phyloP scores from a whole-genome alignment of 352 stramenopile species.

The Salisapilia sapeloensis region DNA sequence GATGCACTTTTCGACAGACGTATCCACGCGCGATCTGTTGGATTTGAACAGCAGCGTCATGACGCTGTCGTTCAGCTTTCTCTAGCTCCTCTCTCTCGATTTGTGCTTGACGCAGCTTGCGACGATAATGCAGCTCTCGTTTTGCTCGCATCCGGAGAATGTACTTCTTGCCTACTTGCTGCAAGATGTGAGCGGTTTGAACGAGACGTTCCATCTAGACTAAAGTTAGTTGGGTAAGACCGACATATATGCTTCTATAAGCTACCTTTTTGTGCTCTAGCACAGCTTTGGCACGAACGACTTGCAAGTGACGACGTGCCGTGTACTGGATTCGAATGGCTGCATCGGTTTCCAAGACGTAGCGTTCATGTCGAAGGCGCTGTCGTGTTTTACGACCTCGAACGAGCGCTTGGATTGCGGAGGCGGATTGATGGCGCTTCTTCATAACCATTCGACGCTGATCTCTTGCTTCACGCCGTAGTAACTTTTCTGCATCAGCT shows the following conservation, averaged over 20 bases:
- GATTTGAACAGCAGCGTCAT: slow-evolving; percentile 17
- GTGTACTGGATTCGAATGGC: slow-evolving; percentile 27
- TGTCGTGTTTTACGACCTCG: slow-evolving; percentile 13
- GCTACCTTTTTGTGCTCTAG: slow-evolving; percentile 13
- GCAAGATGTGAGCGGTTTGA: too few species aligned
- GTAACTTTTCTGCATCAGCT: slow-evolving; percentile 22
- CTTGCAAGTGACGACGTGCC: slow-evolving; percentile 14
- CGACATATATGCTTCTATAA: too few species aligned
- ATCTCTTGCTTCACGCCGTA: slow-evolving; percentile 20
- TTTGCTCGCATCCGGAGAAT: slow-evolving; percentile 12
- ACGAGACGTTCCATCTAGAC: too few species aligned
- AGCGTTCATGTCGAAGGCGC: slow-evolving; percentile 5
- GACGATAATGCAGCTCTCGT: slow-evolving; percentile 6
- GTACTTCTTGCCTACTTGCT: slow-evolving; percentile 13
- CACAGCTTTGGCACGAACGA: slow-evolving; percentile 20
- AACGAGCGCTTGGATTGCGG: slow-evolving; percentile 11
- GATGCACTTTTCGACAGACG: slow-evolving; percentile 14
- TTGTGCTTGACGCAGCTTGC: neutral
- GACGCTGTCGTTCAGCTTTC: slow-evolving; percentile 3
- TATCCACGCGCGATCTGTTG: slow-evolving; percentile 22
- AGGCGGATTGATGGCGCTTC: slow-evolving; percentile 6
- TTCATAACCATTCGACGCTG: slow-evolving; percentile 13
- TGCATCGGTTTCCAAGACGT: slow-evolving; percentile 12
- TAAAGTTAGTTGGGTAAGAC: too few species aligned
- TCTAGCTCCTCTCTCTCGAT: slow-evolving; percentile 8